phyloP scores from a whole-genome alignment of 2,329 filamentous ascomycete species.

The Stagonosporopsis chrysanthemi region DNA sequence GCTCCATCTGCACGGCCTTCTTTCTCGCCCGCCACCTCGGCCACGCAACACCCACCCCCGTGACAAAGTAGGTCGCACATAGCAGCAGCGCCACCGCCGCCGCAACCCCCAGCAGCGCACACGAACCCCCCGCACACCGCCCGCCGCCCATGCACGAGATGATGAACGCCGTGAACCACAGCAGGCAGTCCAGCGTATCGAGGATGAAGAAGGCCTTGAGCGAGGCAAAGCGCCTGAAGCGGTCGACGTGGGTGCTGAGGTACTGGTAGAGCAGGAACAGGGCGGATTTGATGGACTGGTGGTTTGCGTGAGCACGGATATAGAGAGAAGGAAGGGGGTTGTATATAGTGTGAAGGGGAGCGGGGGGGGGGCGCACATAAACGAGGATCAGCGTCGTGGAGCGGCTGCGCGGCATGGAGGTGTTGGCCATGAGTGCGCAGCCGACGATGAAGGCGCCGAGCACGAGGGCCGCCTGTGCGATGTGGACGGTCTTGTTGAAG shows the following conservation, averaged over 20 bases:
- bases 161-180: constrained; percentile 24
- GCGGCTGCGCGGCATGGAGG: constrained; percentile 13
- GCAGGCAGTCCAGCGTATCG: constrained; percentile 46
- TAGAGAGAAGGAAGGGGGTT: neutral
- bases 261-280: constrained; percentile 53
- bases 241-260: constrained; percentile 45
- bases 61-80: neutral
- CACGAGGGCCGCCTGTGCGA: constrained; percentile 11
- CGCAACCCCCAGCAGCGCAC: constrained; percentile 13
- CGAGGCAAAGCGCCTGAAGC: constrained; percentile 47
- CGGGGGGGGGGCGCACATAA: constrained; percentile 3
- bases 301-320: no score
- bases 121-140: constrained; percentile 7
- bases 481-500: constrained; percentile 11
- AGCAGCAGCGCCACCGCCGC: neutral
- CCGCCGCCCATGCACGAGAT: constrained; percentile 18
- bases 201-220: constrained; percentile 52
- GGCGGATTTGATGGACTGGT: constrained; percentile 44
- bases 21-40: constrained; percentile 9
- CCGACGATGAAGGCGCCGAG: constrained; percentile 16
- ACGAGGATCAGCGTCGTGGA: constrained; percentile 17
- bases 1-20: constrained; percentile 1
- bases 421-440: constrained; percentile 13
- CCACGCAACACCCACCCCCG: constrained; percentile 2
- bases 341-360: no score